Evolutionary conservation across 371 early-diverging fungal genomes (phyloP), one percentile per base, ranked within the genome.

Genomic region (Mortierella sp.): DNA sequence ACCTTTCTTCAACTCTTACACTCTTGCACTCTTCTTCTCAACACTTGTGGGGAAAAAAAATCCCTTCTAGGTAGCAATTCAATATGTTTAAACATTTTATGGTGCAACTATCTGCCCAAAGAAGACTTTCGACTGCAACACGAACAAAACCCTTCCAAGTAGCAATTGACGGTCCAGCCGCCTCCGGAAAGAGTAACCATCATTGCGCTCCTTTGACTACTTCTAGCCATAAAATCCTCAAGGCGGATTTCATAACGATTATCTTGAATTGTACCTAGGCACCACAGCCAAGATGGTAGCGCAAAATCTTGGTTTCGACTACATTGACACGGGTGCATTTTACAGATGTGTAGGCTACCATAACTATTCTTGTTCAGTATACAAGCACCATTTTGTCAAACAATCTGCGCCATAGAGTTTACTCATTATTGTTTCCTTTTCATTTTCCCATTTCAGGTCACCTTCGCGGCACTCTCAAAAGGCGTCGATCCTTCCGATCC

Each of bases 101-200:
- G 18, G 16, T 39, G 5, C 57, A 30, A 11, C 55, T 73, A 3
- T 57, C 24, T 5, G 16, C 49, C 26, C 43, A 55, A 30, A 37
- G 79, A 49, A 35, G 22, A 9, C 70, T 69, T 43, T 35, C 74
- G 0, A 60, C 74, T 0, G 59, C 68, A 8, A 14, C 45, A 11
- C 28, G 60, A 40, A 47, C 62, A 28, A 58, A 60, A 49, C 75
- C 80, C 37, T 93, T 94, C 73, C 91, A 92, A 75, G 87, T 97
- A 60, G 97, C 98, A 37, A 97, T 97, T 57, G 98, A 97, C 87
- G 98, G 98, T 0, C 97, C 97, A 9, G 96, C 96, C 16, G 98
- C 96, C 14, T 92, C 93, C 16, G 98, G 98, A 61, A 97, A 97
- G 86, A 96, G 96, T 89, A 91, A 85, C 80, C 64, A 52, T 47